These are phyloP conservation scores for Penicillium simplicissimum DNA, from an alignment of 495 filamentous ascomycete genomes.

Conservation along the genomic window DNA sequence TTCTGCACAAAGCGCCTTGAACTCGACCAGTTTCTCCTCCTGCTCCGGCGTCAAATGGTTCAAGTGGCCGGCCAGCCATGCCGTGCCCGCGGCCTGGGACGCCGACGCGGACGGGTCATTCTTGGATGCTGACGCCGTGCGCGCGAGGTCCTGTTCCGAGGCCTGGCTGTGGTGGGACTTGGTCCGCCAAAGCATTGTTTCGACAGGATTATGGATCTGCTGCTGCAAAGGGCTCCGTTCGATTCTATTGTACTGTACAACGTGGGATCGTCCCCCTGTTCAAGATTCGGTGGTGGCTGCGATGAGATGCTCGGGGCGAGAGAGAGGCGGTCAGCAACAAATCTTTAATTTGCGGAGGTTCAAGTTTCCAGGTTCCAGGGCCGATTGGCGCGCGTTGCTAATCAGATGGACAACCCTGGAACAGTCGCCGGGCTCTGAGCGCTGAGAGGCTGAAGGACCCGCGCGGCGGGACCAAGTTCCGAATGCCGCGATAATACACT, in stretches of 20 bases:
- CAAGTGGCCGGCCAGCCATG: conserved; percentile 63
- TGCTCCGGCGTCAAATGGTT: conserved; percentile 71
- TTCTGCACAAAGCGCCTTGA: conserved; percentile 65
- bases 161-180: conserved; percentile 38
- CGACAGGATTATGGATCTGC: background rate
- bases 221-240: background rate
- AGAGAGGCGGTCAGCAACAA: conserved; percentile 17
- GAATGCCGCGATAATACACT: background rate
- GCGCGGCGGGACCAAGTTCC: background rate
- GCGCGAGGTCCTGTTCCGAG: conserved; percentile 29
- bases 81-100: conserved; percentile 42
- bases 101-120: conserved; percentile 47
- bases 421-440: no score
- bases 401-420: no score
- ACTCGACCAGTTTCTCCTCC: conserved; percentile 61
- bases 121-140: conserved; percentile 32
- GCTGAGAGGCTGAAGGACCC: background rate
- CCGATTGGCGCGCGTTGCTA: no score
- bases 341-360: conserved; percentile 9
- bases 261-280: background rate
- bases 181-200: conserved; percentile 37
- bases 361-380: background rate
- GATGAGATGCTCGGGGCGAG: conserved; percentile 5
- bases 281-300: conserved; percentile 7
- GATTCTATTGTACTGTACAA: background rate